A percentile compares a stretch with the other conserved stretches of the same genome.
Evolutionary conservation across 1,284 basidiomycete genomes (phyloP).

Genomic region (Pseudozyma hubeiensis): DNA sequence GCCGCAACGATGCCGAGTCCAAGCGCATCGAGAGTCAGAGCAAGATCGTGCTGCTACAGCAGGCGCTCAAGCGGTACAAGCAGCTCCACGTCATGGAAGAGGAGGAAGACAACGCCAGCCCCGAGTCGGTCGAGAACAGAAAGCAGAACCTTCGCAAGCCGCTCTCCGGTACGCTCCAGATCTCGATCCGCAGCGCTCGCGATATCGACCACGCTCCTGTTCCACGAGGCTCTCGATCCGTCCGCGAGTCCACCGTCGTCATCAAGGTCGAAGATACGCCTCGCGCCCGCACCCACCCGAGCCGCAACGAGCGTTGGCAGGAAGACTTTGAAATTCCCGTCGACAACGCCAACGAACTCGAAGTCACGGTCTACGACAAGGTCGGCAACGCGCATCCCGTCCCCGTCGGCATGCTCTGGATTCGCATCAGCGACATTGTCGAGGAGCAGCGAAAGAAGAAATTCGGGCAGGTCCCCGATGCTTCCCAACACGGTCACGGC

Average conservation of each 20-base stretch:
- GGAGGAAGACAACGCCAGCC: slow-evolving; percentile 74
- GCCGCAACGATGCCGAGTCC: slow-evolving; percentile 81
- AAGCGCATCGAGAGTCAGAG: slow-evolving; percentile 94
- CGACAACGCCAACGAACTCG: slow-evolving; percentile 98
- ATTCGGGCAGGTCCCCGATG: slow-evolving; percentile 74
- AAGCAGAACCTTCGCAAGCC: slow-evolving; percentile 93
- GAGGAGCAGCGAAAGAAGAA: slow-evolving; percentile 94
- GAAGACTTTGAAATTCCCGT: slow-evolving; percentile 96
- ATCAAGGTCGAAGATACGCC: slow-evolving; percentile 97
- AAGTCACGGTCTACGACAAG: slow-evolving; percentile 95
- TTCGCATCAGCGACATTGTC: slow-evolving; percentile 92
- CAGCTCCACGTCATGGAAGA: slow-evolving; percentile 93
- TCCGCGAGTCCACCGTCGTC: slow-evolving; percentile 85
- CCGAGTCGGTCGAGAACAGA: slow-evolving; percentile 75
- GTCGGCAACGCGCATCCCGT: slow-evolving; percentile 80
- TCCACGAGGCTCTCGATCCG: slow-evolving; percentile 67
- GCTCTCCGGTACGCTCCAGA: slow-evolving; percentile 89
- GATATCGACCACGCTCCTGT: slow-evolving; percentile 95
- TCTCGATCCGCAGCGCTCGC: slow-evolving; percentile 87
- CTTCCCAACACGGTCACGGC: slow-evolving; percentile 50
- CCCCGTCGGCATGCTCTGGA: slow-evolving; percentile 95
- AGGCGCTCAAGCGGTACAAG: slow-evolving; percentile 95
- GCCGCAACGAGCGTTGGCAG: slow-evolving; percentile 94
- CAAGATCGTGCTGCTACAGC: slow-evolving; percentile 92
- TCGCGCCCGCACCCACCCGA: slow-evolving; percentile 88